Evolutionary conservation across 345 rosid genomes (phyloP), one percentile per base, ranked within the genome.

Genomic region (Salix dunnii): DNA sequence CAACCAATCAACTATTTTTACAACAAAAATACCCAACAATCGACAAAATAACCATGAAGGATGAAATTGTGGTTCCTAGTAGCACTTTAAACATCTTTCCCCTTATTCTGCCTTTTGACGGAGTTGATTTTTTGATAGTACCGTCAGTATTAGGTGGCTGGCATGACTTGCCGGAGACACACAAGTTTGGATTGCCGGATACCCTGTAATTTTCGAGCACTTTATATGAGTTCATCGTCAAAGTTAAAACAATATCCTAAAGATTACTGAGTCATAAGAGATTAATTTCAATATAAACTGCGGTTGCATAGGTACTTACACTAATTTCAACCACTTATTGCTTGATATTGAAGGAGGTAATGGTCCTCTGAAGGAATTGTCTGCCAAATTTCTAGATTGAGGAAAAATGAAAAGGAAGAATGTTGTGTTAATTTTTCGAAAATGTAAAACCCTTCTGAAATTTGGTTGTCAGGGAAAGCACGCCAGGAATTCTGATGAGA

Each of bases 131-230:
- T 16, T 33, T 27, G 5, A 36, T 77, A 6, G 67, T 23, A 21
- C 51, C 61, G 36, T 40, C 74, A 5, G 73, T 73, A 21, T 9
- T 63, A 0, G 67, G 23, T 35, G 83, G 70, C 8, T 66, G 28
- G 51, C 88, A 87, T 3, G 82, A 73, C 25, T 85, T 70, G 67
- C 80, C 82, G 1, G 86, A 70, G 71, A 38, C 80, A 30, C 90
- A 87, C 72, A 85, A 65, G 20, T 71, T 62, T n/a, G 75, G 38
- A 30, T 64, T 64, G 33, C 67, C 67, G 30, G 67, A 64, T 6
- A 81, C 73, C 17, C 88, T 84, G 77, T 35, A 2, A 71, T 11
- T 28, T 30, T 6, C 11, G 42, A 10, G 4, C 25, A 62, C 13
- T 12, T 27, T 75, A 67, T 53, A 10, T 64, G 67, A 72, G 58